Conservation (phyloP, 768 basidiomycete genomes). For the Pholiota microspora region DNA sequence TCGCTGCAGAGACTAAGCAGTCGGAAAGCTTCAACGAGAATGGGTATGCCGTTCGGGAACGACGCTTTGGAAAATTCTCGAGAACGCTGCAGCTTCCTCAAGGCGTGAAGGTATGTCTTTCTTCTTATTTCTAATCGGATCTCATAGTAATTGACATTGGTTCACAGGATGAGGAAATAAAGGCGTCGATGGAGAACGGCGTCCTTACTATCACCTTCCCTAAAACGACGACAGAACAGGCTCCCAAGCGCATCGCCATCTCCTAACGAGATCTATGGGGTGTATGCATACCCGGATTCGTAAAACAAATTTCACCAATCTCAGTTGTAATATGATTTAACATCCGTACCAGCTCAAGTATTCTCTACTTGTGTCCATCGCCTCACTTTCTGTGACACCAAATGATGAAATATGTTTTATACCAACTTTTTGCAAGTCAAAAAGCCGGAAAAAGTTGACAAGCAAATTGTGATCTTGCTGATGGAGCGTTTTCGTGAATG, state of each 20-base stretch:
- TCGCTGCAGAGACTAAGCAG: constrained; percentile 48
- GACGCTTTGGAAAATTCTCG: constrained; percentile 45
- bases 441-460: too few relatives aligned
- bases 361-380: too few relatives aligned
- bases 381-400: too few relatives aligned
- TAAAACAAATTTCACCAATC: too few relatives aligned
- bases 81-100: constrained; percentile 51
- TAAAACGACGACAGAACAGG: constrained; percentile 37
- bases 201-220: constrained; percentile 53
- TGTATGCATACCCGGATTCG: too few relatives aligned
- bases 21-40: constrained; percentile 34
- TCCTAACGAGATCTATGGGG: too few relatives aligned
- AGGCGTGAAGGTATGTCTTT: constrained; percentile 49
- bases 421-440: too few relatives aligned
- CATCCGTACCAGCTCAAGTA: too few relatives aligned
- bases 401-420: too few relatives aligned
- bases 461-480: too few relatives aligned
- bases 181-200: constrained; percentile 50
- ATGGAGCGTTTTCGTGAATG: too few relatives aligned
- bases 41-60: constrained; percentile 48
- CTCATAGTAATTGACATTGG: neutral
- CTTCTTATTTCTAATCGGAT: neutral
- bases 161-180: constrained; percentile 24
- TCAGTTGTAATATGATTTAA: too few relatives aligned
- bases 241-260: constrained; percentile 34